Base-by-base conservation (phyloP, 2,329 filamentous ascomycete species). In the Pseudogymnoascus sp. region DNA sequence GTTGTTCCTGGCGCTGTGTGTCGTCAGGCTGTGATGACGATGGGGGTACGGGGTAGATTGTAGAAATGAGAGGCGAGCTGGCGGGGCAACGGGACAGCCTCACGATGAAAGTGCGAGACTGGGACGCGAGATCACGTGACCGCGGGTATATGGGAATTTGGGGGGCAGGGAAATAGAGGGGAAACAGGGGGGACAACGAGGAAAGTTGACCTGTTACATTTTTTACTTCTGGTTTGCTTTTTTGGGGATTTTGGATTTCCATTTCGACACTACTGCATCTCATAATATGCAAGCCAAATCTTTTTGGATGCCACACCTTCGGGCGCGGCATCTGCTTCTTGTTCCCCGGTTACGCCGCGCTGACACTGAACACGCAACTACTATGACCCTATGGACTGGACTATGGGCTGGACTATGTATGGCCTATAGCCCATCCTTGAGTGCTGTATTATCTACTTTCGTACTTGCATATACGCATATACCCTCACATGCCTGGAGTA, bases 11-110 rank as follows among this genome's bases (percentile, higher is more conserved):
- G 10, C 14, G 45, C 45, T n/a, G 45, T 51, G 45, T 51, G 45
- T 51, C 45, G 45, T 51, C 45, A 25, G 45, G 45, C 45, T 51
- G 45, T 51, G 45, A 51, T 51, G 45, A 51, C 45, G 45, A 51
- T 51, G 23, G 45, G 21, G 45, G 41, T 48, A 23, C 21, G 21
- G 21, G 41, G 16, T 45, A 6, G 41, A 45, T 45, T 45, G 37
- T 39, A n/a, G 37, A 16, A 10, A 16, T 41, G 11, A 48, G 21
- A 48, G 10, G 43, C 21, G 45, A 51, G 45, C 45, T 51, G 45
- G 45, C 45, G 45, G 45, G 45, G 45, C 45, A 51, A 51, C 45
- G 45, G 45, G 23, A 31, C 21, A 51, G 43, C 43, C 45, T 28
- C 23, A 51, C 23, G 19, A 16, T 13, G 7, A 48, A 21, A 14